These are phyloP conservation scores for Ustilago lituana DNA, from an alignment of 1,284 basidiomycete species.

Conservation along the genomic window DNA sequence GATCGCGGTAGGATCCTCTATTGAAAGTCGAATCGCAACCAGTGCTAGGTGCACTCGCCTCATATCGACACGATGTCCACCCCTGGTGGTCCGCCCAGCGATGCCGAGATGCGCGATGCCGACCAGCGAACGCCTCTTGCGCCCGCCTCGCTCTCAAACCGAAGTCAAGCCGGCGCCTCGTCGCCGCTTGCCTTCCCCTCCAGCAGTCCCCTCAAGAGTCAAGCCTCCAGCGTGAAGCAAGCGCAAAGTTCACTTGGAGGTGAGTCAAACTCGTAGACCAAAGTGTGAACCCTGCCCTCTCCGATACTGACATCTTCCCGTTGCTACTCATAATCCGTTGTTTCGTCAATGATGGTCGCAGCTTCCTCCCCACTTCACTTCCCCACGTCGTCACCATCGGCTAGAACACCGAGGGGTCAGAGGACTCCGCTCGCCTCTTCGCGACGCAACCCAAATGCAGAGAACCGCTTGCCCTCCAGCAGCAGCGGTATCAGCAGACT, in stretches of 20 bases:
- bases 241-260: constrained; percentile 41
- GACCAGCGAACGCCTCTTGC: constrained; percentile 46
- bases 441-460: constrained; percentile 32
- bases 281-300: too few species aligned
- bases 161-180: constrained; percentile 36
- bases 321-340: background rate
- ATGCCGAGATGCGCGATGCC: constrained; percentile 46
- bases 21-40: too few species aligned
- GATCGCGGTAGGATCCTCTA: too few species aligned
- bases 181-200: constrained; percentile 61
- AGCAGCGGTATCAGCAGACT: constrained; percentile 44
- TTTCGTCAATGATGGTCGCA: background rate
- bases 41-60: background rate
- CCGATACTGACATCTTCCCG: background rate
- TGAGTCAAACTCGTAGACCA: too few species aligned
- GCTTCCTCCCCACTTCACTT: constrained; percentile 62
- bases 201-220: constrained; percentile 58
- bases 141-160: constrained; percentile 36
- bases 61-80: constrained; percentile 38
- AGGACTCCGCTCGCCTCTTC: constrained; percentile 36
- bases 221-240: constrained; percentile 20
- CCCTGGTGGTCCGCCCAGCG: constrained; percentile 42
- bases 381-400: constrained; percentile 60
- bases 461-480: constrained; percentile 45
- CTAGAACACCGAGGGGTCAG: constrained; percentile 44